Percentiles rank a stretch among this genome's conserved stretches.
Conservation (phyloP, 2,329 filamentous ascomycete genomes). For the Neofusicoccum kwambonambiense region DNA sequence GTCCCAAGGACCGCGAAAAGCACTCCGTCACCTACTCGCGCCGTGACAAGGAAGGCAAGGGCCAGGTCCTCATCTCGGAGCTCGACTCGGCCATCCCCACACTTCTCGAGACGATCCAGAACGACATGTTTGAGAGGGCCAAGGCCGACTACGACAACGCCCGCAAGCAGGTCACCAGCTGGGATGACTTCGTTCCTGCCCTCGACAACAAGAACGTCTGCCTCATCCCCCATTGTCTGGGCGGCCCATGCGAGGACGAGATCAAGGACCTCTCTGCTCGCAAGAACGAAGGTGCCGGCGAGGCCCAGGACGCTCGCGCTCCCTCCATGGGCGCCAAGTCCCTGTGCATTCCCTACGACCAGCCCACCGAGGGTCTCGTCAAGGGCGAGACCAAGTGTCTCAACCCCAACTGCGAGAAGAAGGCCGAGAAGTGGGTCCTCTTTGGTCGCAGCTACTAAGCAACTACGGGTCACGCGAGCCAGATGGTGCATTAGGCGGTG, state of each 20-base stretch:
- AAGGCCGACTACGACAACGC: constrained; percentile 76
- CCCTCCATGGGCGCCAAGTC: constrained; percentile 76
- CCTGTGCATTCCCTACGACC: constrained; percentile 78
- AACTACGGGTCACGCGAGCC: not conserved
- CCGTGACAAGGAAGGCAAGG: constrained; percentile 70
- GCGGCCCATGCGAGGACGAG: constrained; percentile 82
- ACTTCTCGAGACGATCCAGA: constrained; percentile 86
- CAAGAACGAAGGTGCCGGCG: constrained; percentile 64
- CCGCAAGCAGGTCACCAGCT: constrained; percentile 75
- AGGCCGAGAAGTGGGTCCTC: constrained; percentile 86
- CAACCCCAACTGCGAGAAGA: constrained; percentile 76
- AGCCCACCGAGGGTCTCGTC: constrained; percentile 75
- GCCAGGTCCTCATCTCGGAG: constrained; percentile 68
- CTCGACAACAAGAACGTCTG: constrained; percentile 92
- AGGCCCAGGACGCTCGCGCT: constrained; percentile 69
- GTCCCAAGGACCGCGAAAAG: constrained; percentile 88
- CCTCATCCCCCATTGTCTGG: constrained; percentile 86
- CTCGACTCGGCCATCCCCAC: constrained; percentile 71
- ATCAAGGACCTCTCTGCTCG: constrained; percentile 91
- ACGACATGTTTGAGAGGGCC: constrained; percentile 75
- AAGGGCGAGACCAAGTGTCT: constrained; percentile 85
- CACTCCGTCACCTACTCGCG: constrained; percentile 81
- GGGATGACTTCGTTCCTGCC: constrained; percentile 87
- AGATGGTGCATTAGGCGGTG: not conserved
- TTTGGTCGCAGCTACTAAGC: constrained; percentile 64